Percentiles rank a stretch among this genome's conserved stretches.
Evolutionary conservation across 257 asterid genomes (phyloP).

Genomic region (Asclepias syriaca): DNA sequence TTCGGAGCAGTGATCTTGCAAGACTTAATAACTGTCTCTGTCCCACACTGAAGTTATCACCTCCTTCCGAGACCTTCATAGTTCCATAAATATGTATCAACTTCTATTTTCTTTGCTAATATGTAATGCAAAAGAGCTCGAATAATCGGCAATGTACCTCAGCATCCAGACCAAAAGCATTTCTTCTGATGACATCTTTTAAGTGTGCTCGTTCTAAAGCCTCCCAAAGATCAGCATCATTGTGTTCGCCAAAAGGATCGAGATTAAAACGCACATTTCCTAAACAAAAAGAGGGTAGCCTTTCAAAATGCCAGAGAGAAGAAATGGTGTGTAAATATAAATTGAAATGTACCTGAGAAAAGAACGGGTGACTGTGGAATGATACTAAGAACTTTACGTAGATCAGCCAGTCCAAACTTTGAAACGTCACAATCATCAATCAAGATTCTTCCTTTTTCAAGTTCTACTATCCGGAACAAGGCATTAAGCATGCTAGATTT

Average conservation of each 20-base stretch:
- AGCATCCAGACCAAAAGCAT: constrained; percentile 67
- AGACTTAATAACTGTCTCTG: constrained; percentile 90
- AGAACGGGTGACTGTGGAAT: constrained; percentile 92
- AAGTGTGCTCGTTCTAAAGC: constrained; percentile 82
- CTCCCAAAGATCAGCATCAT: constrained; percentile 82
- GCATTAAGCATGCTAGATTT: constrained; percentile 93
- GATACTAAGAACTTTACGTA: constrained; percentile 82
- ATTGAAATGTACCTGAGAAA: constrained; percentile 60
- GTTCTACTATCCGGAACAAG: constrained; percentile 73
- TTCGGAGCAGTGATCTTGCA: constrained; percentile 87
- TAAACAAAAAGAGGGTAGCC: constrained; percentile 13
- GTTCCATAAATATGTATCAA: not conserved
- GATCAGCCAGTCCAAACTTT: constrained; percentile 72
- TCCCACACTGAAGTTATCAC: constrained; percentile 97
- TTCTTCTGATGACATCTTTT: constrained; percentile 66
- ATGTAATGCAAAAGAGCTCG: not conserved
- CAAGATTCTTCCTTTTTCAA: constrained; percentile 64
- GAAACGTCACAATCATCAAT: constrained; percentile 69
- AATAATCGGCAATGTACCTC: constrained; percentile 38
- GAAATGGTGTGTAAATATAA: not conserved
- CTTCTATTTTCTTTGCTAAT: not conserved
- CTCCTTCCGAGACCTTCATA: constrained; percentile 82
- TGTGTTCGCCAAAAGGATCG: constrained; percentile 83
- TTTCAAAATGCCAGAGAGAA: not conserved
- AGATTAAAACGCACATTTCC: constrained; percentile 82